Conservation (phyloP, 768 basidiomycete species). For the Tubosaeta sp. region DNA sequence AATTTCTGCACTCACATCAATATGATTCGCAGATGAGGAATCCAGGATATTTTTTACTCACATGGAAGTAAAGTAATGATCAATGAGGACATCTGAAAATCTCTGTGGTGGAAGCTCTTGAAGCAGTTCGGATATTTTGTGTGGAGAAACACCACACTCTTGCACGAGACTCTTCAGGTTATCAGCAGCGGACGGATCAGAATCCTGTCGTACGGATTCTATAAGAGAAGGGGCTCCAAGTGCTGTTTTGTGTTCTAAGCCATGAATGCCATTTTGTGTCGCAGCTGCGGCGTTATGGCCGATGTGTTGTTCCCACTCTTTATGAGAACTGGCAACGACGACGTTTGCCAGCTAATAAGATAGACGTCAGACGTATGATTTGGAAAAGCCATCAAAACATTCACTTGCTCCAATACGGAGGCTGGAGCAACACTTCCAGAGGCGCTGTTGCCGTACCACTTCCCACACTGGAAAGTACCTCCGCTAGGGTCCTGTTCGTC, state of each 20-base stretch:
- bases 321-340: slow-evolving; percentile 40
- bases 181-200: slow-evolving; percentile 60
- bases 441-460: slow-evolving; percentile 82
- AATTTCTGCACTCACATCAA: slow-evolving; percentile 54
- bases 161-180: slow-evolving; percentile 82
- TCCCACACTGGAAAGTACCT: slow-evolving; percentile 77
- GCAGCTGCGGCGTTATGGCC: slow-evolving; percentile 8
- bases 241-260: slow-evolving; percentile 24
- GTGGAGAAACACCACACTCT: slow-evolving; percentile 89
- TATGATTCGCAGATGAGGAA: neutral
- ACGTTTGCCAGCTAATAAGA: slow-evolving; percentile 48
- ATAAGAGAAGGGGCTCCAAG: slow-evolving; percentile 33
- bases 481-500: slow-evolving; percentile 75
- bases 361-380: slow-evolving; percentile 19
- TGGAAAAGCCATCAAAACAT: slow-evolving; percentile 20
- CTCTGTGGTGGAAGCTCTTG: slow-evolving; percentile 81
- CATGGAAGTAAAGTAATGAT: slow-evolving; percentile 78
- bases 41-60: slow-evolving; percentile 32
- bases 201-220: slow-evolving; percentile 40
- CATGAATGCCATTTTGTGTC: slow-evolving; percentile 23
- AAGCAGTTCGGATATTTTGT: slow-evolving; percentile 85
- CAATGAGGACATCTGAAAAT: slow-evolving; percentile 72
- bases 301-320: slow-evolving; percentile 24
- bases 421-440: slow-evolving; percentile 80
- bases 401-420: slow-evolving; percentile 76